These are phyloP conservation scores for Aspergillus luchuensis DNA, from an alignment of 2,329 filamentous ascomycete species.

Conservation along the genomic window DNA sequence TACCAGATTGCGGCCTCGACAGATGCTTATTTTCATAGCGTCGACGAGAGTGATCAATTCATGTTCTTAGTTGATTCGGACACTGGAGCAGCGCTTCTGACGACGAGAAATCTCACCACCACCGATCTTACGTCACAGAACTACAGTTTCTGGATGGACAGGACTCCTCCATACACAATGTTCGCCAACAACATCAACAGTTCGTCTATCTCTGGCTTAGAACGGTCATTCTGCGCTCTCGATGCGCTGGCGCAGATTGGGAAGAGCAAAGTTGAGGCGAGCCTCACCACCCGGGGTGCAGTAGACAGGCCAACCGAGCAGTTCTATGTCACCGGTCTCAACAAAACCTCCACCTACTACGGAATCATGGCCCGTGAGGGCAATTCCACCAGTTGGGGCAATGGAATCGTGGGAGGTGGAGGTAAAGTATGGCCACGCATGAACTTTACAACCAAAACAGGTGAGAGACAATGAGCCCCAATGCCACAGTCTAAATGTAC, in stretches of 20 bases:
- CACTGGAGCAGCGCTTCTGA: slow-evolving; percentile 72
- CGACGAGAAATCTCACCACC: slow-evolving; percentile 68
- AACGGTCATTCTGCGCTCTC: slow-evolving; percentile 81
- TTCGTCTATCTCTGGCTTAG: slow-evolving; percentile 66
- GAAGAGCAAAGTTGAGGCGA: slow-evolving; percentile 59
- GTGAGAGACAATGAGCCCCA: slow-evolving; percentile 52
- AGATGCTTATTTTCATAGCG: slow-evolving; percentile 72
- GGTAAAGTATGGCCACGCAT: slow-evolving; percentile 72
- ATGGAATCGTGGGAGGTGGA: slow-evolving; percentile 67
- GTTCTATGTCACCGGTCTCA: slow-evolving; percentile 79
- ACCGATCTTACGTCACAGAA: slow-evolving; percentile 50
- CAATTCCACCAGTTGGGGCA: slow-evolving; percentile 57
- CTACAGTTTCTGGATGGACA: slow-evolving; percentile 58
- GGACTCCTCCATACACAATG: slow-evolving; percentile 71
- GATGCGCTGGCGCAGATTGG: slow-evolving; percentile 65
- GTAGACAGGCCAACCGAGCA: slow-evolving; percentile 77
- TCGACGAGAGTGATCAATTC: slow-evolving; percentile 55
- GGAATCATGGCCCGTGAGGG: slow-evolving; percentile 69
- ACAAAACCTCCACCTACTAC: slow-evolving; percentile 69
- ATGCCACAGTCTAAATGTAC: neutral
- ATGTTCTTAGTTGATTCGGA: slow-evolving; percentile 86
- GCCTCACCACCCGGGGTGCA: slow-evolving; percentile 69
- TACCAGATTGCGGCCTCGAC: slow-evolving; percentile 81
- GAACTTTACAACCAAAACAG: slow-evolving; percentile 74
- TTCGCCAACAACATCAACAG: slow-evolving; percentile 69